A percentile compares a stretch with the other conserved stretches of the same genome.
These are phyloP conservation scores for Lunasporangiospora selenospora DNA, from an alignment of 192 early-diverging fungal species.

Conservation along the genomic window DNA sequence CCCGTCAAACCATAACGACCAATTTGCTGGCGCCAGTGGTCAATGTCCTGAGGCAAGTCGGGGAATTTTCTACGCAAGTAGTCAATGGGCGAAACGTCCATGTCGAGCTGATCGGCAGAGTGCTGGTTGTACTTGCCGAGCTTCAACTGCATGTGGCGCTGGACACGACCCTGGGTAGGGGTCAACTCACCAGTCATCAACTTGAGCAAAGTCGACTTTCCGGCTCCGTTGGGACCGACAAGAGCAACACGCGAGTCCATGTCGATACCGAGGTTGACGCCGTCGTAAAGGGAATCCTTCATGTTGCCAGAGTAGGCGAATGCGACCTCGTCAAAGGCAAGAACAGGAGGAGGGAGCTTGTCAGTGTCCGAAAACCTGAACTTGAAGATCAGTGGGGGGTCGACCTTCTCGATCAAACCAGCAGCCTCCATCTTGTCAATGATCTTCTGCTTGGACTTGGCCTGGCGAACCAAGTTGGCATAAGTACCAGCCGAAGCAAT, in stretches of 20 bases:
- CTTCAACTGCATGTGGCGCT: slow-evolving; percentile 92
- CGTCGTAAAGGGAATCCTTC: slow-evolving; percentile 85
- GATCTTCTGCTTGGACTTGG: slow-evolving; percentile 99
- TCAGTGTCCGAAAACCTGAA: slow-evolving; percentile 89
- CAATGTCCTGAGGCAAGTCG: slow-evolving; percentile 79
- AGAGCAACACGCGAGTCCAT: slow-evolving; percentile 99
- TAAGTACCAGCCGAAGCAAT: slow-evolving; percentile 99
- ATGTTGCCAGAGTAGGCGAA: slow-evolving; percentile 92
- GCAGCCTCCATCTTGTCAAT: slow-evolving; percentile 99
- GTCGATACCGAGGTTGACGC: slow-evolving; percentile 94
- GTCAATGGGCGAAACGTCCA: slow-evolving; percentile 86
- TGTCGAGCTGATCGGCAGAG: slow-evolving; percentile 95
- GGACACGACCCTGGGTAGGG: slow-evolving; percentile 84
- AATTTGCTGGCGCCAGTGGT: slow-evolving; percentile 91
- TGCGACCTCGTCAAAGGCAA: slow-evolving; percentile 90
- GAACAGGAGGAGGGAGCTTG: slow-evolving; percentile 94
- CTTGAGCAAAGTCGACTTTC: slow-evolving; percentile 98
- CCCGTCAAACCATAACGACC: slow-evolving; percentile 96
- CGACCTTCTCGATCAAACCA: slow-evolving; percentile 96
- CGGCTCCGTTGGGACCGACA: slow-evolving; percentile 95
- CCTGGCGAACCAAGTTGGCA: slow-evolving; percentile 95
- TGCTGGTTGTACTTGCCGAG: slow-evolving; percentile 98
- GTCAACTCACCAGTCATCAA: slow-evolving; percentile 91
- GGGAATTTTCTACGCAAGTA: slow-evolving; percentile 89
- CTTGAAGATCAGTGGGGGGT: slow-evolving; percentile 74